Percentiles rank a stretch among this genome's conserved stretches.
Conservation (phyloP, 305 asterid species). For the Euphrasia arctica region DNA sequence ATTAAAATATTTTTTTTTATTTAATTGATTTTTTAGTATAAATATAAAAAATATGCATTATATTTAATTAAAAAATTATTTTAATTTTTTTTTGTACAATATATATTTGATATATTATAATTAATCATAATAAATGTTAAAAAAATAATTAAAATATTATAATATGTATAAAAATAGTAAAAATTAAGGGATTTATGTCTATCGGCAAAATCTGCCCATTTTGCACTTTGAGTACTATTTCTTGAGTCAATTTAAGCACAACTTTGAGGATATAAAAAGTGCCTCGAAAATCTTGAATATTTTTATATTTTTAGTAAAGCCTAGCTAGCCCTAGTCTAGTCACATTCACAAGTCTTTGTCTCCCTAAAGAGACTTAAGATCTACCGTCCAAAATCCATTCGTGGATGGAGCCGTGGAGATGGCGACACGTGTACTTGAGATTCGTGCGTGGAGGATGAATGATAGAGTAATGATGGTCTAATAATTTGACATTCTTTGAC, state of each 20-base stretch:
- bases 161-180: too few species aligned
- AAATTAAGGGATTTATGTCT: too few species aligned
- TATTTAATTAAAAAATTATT: too few species aligned
- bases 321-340: neutral
- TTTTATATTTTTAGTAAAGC: neutral
- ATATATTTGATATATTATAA: too few species aligned
- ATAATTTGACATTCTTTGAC: constrained; percentile 48
- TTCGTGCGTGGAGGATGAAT: constrained; percentile 25
- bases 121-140: too few species aligned
- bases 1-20: too few species aligned
- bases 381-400: neutral
- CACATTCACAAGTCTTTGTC: neutral
- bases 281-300: neutral
- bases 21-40: too few species aligned
- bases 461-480: constrained; percentile 60
- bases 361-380: neutral
- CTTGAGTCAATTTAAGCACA: neutral
- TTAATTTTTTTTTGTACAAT: too few species aligned
- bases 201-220: too few species aligned
- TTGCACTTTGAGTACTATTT: too few species aligned
- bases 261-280: neutral
- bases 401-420: constrained; percentile 14
- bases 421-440: constrained; percentile 34
- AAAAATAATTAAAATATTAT: too few species aligned
- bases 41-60: too few species aligned